A percentile compares a stretch with the other conserved stretches of the same genome.
These are phyloP conservation scores for Dioszegia aurantiaca DNA, from an alignment of 768 basidiomycete species.

Conservation along the genomic window DNA sequence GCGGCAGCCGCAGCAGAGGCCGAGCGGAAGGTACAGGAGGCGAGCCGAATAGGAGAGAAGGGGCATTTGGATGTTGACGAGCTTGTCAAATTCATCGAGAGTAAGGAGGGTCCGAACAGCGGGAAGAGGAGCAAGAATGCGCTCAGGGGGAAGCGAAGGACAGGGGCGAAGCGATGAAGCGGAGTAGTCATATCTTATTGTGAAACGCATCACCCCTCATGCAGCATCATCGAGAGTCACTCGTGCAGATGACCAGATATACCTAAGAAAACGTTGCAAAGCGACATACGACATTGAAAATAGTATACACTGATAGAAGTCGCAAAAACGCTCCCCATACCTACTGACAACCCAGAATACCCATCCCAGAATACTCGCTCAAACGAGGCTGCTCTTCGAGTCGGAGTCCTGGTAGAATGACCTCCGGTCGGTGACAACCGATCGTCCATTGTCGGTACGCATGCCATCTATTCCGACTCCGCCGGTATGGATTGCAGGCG, in stretches of 20 bases:
- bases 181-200: background rate
- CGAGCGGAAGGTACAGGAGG: conserved; percentile 6
- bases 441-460: background rate
- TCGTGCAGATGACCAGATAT: too few relatives aligned
- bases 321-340: too few relatives aligned
- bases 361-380: conserved; percentile 3
- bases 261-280: too few relatives aligned
- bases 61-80: conserved; percentile 53
- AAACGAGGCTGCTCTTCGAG: conserved; percentile 4
- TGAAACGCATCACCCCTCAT: conserved; percentile 9
- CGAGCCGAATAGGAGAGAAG: conserved; percentile 34
- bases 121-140: conserved; percentile 44
- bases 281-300: background rate
- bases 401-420: background rate
- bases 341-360: too few relatives aligned
- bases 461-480: background rate
- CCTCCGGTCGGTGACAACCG: background rate
- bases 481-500: background rate
- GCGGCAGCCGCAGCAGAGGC: conserved; percentile 14
- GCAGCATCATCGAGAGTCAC: too few relatives aligned
- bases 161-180: conserved; percentile 28
- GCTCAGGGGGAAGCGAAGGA: conserved; percentile 47
- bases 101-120: conserved; percentile 13
- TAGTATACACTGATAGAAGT: background rate
- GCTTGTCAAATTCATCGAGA: conserved; percentile 54